Conservation (phyloP, 2,329 filamentous ascomycete species). For the Cadophora sp. region DNA sequence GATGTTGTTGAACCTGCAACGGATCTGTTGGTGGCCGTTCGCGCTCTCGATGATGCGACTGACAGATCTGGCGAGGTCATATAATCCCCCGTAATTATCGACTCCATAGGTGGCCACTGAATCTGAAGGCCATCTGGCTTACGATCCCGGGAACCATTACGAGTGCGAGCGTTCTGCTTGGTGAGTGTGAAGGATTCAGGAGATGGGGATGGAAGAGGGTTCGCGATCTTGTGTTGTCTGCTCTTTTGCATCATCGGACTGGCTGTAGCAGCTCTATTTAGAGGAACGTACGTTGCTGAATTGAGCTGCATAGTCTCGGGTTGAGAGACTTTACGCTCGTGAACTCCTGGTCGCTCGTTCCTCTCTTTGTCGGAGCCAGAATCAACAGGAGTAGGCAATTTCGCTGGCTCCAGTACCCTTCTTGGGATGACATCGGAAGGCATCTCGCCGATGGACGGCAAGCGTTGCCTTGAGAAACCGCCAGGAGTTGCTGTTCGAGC, state of each 20-base stretch:
- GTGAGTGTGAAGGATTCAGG: conserved; percentile 67
- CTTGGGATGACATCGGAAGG: conserved; percentile 57
- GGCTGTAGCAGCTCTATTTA: conserved; percentile 63
- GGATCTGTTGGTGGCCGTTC: conserved; percentile 55
- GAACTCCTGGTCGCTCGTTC: conserved; percentile 41
- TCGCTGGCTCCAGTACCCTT: conserved; percentile 49
- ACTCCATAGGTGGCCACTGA: conserved; percentile 60
- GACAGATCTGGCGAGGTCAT: conserved; percentile 64
- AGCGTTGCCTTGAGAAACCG: conserved; percentile 66
- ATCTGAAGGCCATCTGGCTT: conserved; percentile 80
- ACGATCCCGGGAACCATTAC: conserved; percentile 77
- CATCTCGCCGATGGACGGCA: conserved; percentile 80
- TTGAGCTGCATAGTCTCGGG: conserved; percentile 48
- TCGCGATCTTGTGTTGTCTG: conserved; percentile 51
- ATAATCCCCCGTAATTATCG: conserved; percentile 57
- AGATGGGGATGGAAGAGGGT: conserved; percentile 71
- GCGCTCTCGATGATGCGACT: conserved; percentile 58
- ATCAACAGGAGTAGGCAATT: conserved; percentile 51
- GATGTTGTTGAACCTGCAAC: conserved; percentile 63
- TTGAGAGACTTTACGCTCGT: conserved; percentile 43
- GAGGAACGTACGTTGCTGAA: conserved; percentile 45
- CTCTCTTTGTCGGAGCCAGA: conserved; percentile 56
- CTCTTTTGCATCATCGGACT: conserved; percentile 66
- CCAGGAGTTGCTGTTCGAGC: conserved; percentile 67
- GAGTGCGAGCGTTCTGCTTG: conserved; percentile 64